phyloP scores from a whole-genome alignment of 2,329 filamentous ascomycete genomes.

The Pestalotiopsis sp. region DNA sequence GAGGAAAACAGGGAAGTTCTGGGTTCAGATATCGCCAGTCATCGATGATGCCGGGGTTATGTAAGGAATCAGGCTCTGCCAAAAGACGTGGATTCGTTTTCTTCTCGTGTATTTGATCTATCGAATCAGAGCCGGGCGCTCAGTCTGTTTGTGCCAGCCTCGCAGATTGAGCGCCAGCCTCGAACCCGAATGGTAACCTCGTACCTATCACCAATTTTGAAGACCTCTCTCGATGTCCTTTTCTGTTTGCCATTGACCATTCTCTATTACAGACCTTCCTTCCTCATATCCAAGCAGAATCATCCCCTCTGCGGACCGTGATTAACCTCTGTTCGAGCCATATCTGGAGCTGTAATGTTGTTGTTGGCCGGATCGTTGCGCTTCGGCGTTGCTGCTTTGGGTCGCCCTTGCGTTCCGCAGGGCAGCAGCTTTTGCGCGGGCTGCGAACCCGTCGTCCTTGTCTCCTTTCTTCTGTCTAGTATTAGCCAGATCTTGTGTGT shows the following conservation, averaged over 20 bases:
- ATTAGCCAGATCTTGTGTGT: background rate
- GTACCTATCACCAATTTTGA: background rate
- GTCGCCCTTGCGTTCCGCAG: background rate
- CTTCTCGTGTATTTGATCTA: background rate
- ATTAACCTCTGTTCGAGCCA: background rate
- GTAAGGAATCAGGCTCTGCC: too few species aligned
- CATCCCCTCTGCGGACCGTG: background rate
- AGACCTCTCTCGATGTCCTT: background rate
- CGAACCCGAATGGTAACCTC: background rate
- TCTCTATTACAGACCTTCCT: background rate
- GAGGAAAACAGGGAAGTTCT: too few species aligned
- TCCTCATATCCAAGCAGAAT: too few species aligned
- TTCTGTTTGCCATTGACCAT: background rate
- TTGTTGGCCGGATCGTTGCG: background rate
- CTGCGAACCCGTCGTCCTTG: background rate
- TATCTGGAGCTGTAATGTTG: background rate
- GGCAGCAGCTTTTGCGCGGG: conserved; percentile 6
- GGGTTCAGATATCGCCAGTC: too few species aligned
- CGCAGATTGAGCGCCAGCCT: background rate
- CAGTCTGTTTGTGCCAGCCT: background rate
- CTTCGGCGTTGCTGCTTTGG: background rate
- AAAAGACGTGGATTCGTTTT: too few species aligned
- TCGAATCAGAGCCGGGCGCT: background rate
- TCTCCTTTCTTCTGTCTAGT: background rate
- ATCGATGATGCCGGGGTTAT: too few species aligned